A percentile compares a stretch with the other conserved stretches of the same genome.
phyloP scores from a whole-genome alignment of 371 early-diverging fungal species.

The Syncephalastrum monosporum region DNA sequence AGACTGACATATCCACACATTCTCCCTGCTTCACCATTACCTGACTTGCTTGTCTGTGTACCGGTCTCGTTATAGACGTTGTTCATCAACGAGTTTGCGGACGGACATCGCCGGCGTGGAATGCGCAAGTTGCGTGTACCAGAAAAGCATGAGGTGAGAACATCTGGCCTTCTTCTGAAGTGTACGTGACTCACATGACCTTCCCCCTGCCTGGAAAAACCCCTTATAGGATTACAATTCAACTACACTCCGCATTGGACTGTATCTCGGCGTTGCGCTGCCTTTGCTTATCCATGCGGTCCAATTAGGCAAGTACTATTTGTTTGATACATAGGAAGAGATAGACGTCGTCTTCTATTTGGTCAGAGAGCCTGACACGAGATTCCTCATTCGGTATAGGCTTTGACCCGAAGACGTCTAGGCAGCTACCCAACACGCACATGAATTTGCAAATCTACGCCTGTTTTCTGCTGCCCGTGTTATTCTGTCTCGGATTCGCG shows the following conservation, averaged over 20 bases:
- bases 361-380: not conserved
- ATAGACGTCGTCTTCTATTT: not conserved
- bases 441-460: slow-evolving; percentile 68
- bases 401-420: slow-evolving; percentile 27
- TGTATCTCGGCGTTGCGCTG: slow-evolving; percentile 60
- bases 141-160: slow-evolving; percentile 30
- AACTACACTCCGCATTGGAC: slow-evolving; percentile 48
- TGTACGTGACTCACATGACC: not conserved
- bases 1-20: not conserved
- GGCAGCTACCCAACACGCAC: slow-evolving; percentile 27
- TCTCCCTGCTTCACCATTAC: not conserved
- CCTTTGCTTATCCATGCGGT: slow-evolving; percentile 47
- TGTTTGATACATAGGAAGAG: too few relatives aligned
- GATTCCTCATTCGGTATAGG: slow-evolving; percentile 1
- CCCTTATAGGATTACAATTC: slow-evolving; percentile 22
- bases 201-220: not conserved
- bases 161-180: not conserved
- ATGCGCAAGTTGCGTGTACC: slow-evolving; percentile 69
- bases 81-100: slow-evolving; percentile 64
- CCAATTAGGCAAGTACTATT: slow-evolving; percentile 11
- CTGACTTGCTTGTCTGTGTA: not conserved
- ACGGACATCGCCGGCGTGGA: slow-evolving; percentile 66
- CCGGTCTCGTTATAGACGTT: slow-evolving; percentile 33
- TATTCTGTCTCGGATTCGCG: slow-evolving; percentile 67
- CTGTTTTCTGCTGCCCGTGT: slow-evolving; percentile 62